A percentile compares a stretch with the other conserved stretches of the same genome.
These are phyloP conservation scores for Malassezia arunalokei DNA, from an alignment of 1,284 basidiomycete genomes.

Conservation along the genomic window DNA sequence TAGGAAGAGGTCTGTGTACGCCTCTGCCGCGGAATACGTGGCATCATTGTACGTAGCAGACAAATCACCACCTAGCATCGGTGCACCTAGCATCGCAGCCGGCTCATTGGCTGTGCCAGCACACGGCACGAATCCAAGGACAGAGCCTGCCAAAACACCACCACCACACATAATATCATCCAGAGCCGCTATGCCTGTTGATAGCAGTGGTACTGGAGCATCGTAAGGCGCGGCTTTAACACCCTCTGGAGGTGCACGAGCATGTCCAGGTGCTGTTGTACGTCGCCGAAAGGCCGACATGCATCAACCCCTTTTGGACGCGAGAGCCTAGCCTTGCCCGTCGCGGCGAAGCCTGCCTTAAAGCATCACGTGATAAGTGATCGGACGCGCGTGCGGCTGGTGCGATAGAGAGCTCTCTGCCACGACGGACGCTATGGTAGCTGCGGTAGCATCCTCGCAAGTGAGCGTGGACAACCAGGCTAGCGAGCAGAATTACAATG, in stretches of 20 bases:
- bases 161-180: conserved; percentile 81
- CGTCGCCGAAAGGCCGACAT: conserved; percentile 71
- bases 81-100: conserved; percentile 37
- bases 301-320: not conserved
- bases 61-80: conserved; percentile 49
- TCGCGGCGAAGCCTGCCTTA: too few relatives aligned
- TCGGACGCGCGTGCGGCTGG: conserved; percentile 3
- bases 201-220: conserved; percentile 57
- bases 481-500: not conserved
- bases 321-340: too few relatives aligned
- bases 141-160: conserved; percentile 73
- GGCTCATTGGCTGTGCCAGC: conserved; percentile 23
- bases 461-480: not conserved
- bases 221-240: conserved; percentile 59
- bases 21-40: conserved; percentile 36
- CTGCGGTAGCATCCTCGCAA: conserved; percentile 9
- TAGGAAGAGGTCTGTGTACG: conserved; percentile 72
- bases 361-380: conserved; percentile 7
- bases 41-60: not conserved
- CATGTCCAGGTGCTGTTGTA: conserved; percentile 24
- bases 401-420: not conserved
- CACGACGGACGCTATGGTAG: not conserved
- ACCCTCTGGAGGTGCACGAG: conserved; percentile 50
- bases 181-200: conserved; percentile 81
- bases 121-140: conserved; percentile 55